phyloP scores from a whole-genome alignment of 2,329 filamentous ascomycete genomes.

The Sporothrix schenckii region DNA sequence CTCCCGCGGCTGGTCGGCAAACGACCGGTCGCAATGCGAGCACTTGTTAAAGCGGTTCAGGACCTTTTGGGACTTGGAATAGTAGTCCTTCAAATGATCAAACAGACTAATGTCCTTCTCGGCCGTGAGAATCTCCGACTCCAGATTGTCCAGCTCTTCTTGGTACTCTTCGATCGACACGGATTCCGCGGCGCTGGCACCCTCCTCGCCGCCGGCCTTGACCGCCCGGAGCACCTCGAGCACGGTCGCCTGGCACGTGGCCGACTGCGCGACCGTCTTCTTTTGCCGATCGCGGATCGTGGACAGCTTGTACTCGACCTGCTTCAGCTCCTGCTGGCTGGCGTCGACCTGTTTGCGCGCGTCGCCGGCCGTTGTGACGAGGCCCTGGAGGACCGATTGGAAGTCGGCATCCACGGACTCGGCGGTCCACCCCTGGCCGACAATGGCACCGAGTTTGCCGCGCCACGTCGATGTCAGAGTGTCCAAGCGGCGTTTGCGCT shows the following conservation, averaged over 20 bases:
- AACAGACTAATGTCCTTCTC: constrained; percentile 70
- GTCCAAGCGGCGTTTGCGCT: constrained; percentile 72
- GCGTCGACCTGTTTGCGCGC: constrained; percentile 72
- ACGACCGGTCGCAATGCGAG: constrained; percentile 71
- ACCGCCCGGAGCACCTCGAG: constrained; percentile 52
- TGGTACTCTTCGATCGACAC: constrained; percentile 58
- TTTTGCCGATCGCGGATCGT: constrained; percentile 65
- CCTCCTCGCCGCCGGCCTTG: constrained; percentile 44
- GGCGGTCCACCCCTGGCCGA: constrained; percentile 70
- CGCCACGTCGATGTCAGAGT: constrained; percentile 77
- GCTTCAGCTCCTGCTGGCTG: constrained; percentile 71
- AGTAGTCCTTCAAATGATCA: constrained; percentile 71
- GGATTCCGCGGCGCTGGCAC: constrained; percentile 26
- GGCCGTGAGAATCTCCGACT: constrained; percentile 62
- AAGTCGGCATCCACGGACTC: constrained; percentile 72
- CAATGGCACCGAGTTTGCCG: constrained; percentile 65
- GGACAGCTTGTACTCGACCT: constrained; percentile 73
- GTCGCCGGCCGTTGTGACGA: constrained; percentile 61
- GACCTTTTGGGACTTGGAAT: constrained; percentile 65
- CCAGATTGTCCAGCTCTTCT: constrained; percentile 53
- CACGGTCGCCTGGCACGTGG: constrained; percentile 62
- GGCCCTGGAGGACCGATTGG: constrained; percentile 63
- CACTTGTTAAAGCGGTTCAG: constrained; percentile 73
- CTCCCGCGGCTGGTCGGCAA: constrained; percentile 61
- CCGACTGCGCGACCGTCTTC: constrained; percentile 64